Conservation (phyloP, 805 yeast genomes). For the Candida ascalaphidarum region DNA sequence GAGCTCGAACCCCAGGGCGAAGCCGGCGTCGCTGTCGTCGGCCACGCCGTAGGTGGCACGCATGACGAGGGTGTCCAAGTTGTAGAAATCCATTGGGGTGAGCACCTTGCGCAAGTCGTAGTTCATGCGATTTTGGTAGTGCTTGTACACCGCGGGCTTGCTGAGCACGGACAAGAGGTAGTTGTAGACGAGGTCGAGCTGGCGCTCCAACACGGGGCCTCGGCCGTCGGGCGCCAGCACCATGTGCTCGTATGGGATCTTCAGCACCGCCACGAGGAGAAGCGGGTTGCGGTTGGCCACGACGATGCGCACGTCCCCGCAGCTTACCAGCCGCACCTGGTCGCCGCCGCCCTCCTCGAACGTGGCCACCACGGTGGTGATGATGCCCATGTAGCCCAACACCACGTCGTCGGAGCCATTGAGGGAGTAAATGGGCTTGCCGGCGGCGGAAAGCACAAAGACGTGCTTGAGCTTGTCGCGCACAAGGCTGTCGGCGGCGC, state of each 20-base stretch:
- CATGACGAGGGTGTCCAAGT: slow-evolving; percentile 51
- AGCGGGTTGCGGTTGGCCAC: slow-evolving; percentile 62
- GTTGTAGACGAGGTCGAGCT: slow-evolving; percentile 64
- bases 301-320: slow-evolving; percentile 41
- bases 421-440: slow-evolving; percentile 79
- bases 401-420: slow-evolving; percentile 63
- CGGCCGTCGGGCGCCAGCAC: slow-evolving; percentile 10
- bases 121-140: slow-evolving; percentile 64
- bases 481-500: slow-evolving; percentile 8
- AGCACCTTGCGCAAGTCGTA: slow-evolving; percentile 73
- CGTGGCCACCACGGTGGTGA: slow-evolving; percentile 70
- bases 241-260: slow-evolving; percentile 40
- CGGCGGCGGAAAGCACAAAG: slow-evolving; percentile 74
- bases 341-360: slow-evolving; percentile 40
- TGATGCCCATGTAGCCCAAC: slow-evolving; percentile 67
- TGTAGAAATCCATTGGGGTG: slow-evolving; percentile 66
- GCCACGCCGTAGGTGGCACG: slow-evolving; percentile 24
- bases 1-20: slow-evolving; percentile 12
- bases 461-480: slow-evolving; percentile 51
- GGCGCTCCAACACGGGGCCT: slow-evolving; percentile 20
- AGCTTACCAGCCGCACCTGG: slow-evolving; percentile 43
- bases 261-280: slow-evolving; percentile 61
- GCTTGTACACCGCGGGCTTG: slow-evolving; percentile 64
- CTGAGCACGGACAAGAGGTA: slow-evolving; percentile 77
- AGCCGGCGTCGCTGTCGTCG: slow-evolving; percentile 1